Conservation (phyloP, 1,139 yeast genomes). For the Yamadazyma buinensis region DNA sequence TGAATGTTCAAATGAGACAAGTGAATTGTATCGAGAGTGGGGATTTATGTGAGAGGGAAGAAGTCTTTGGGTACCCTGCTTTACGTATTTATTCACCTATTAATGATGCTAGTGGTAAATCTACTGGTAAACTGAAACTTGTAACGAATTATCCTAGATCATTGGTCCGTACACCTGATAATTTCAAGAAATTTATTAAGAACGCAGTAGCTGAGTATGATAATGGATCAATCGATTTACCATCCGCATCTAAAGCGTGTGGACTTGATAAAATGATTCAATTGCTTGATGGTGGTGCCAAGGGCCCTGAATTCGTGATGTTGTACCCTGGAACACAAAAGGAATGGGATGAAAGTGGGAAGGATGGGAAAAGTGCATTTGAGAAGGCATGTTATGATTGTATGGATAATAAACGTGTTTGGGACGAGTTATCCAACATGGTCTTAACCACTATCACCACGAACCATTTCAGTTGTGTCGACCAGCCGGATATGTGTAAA, state of each 20-base stretch:
- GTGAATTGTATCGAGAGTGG: slow-evolving; percentile 73
- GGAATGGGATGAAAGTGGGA: slow-evolving; percentile 36
- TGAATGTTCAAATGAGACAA: slow-evolving; percentile 56
- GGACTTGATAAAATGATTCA: slow-evolving; percentile 32
- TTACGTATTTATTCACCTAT: slow-evolving; percentile 60
- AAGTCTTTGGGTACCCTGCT: slow-evolving; percentile 53
- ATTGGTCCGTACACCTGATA: slow-evolving; percentile 43
- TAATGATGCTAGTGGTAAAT: slow-evolving; percentile 22
- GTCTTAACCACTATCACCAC: slow-evolving; percentile 40
- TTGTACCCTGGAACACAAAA: slow-evolving; percentile 58
- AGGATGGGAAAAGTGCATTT: slow-evolving; percentile 33
- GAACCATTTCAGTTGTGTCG: slow-evolving; percentile 58
- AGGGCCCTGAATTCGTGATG: slow-evolving; percentile 51
- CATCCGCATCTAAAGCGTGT: slow-evolving; percentile 32
- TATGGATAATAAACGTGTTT: slow-evolving; percentile 44
- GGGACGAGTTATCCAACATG: slow-evolving; percentile 56
- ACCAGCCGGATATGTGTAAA: slow-evolving; percentile 47
- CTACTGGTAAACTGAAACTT: slow-evolving; percentile 29
- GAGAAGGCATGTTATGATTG: slow-evolving; percentile 44
- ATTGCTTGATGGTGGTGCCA: slow-evolving; percentile 44
- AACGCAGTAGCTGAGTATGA: slow-evolving; percentile 48
- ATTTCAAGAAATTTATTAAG: slow-evolving; percentile 49
- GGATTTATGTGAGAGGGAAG: slow-evolving; percentile 64
- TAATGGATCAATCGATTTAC: slow-evolving; percentile 32
- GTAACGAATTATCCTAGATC: slow-evolving; percentile 47